phyloP scores from a whole-genome alignment of 441 rosid species.

The Jatropha multifida region DNA sequence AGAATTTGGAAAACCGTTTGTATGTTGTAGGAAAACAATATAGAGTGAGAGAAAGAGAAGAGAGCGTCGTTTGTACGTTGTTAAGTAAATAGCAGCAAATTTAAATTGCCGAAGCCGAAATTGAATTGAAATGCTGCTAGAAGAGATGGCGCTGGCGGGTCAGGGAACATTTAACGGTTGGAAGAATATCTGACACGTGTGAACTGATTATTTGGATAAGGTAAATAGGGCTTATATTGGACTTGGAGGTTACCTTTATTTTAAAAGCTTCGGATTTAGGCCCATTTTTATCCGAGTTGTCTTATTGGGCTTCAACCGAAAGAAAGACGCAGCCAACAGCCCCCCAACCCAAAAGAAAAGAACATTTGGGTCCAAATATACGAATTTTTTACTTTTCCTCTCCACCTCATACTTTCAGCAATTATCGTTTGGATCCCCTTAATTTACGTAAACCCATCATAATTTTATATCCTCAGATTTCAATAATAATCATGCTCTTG shows the following conservation, averaged over 20 bases:
- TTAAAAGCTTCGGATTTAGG: neutral
- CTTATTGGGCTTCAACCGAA: no score
- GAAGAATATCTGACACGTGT: slow-evolving; percentile 32
- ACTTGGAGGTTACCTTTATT: neutral
- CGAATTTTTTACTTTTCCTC: no score
- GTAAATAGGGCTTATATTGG: neutral
- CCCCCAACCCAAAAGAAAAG: no score
- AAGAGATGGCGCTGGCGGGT: neutral
- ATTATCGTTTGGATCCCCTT: no score
- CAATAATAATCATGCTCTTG: no score
- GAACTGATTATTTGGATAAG: slow-evolving; percentile 28
- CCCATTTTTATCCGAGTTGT: no score
- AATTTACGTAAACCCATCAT: no score
- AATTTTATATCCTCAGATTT: no score
- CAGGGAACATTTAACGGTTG: slow-evolving; percentile 38
- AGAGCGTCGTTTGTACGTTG: neutral
- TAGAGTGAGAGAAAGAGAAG: no score
- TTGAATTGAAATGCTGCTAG: slow-evolving; percentile 1
- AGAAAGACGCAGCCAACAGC: no score
- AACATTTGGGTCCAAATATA: no score
- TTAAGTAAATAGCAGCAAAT: neutral
- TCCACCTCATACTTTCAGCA: no score
- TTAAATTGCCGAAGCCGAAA: slow-evolving; percentile 6
- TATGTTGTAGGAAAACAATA: neutral
- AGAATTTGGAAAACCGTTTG: neutral